Base-by-base conservation (phyloP, 148 eudicot genomes). In the Chenopodium quinoa region DNA sequence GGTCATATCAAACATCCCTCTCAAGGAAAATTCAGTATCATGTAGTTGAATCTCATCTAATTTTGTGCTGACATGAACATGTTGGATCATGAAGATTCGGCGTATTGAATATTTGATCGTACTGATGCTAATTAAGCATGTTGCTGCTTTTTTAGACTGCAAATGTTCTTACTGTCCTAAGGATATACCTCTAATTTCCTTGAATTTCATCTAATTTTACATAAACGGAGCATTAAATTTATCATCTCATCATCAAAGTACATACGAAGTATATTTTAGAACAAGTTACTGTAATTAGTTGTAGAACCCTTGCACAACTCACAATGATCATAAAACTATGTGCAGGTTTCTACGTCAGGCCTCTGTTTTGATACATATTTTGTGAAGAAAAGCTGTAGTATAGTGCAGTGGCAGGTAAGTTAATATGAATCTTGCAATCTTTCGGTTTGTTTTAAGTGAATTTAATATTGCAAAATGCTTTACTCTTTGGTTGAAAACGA, bases 401-500 rank as follows among this genome's bases (percentile, higher is more conserved):
- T 31, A 68, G 16, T 29, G 72, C 72, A 69, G 22, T 40, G 44
- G 8, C 9, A 69, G n/a, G 40, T 71, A 71, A 14, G 11, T 71
- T 7, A 71, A 32, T 71, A 17, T 71, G 50, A 71, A 71, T 40
- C 50, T 22, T 71, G 74, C n/a, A 71, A 13, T 69, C n/a, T 69
- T 37, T 40, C 74, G 46, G 22, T 19, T 34, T 20, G 14, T 56
- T 56, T 56, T 14, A 17, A 56, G 62, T 56, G 62, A 14, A 56
- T 56, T 56, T 4, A 56, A 56, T 56, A 56, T 71, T 37, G 50
- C 47, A 71, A 20, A 32, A 37, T 37, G 48, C 74, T 19, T 40
- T 34, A 54, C 60, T 17, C 75, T 40, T 9, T 40, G 50, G 27
- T 40, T 71, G 75, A 71, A 70, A 70, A 37, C n/a, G 75, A 72